phyloP scores from a whole-genome alignment of 192 early-diverging fungal genomes.

The Backusella morwellensis region DNA sequence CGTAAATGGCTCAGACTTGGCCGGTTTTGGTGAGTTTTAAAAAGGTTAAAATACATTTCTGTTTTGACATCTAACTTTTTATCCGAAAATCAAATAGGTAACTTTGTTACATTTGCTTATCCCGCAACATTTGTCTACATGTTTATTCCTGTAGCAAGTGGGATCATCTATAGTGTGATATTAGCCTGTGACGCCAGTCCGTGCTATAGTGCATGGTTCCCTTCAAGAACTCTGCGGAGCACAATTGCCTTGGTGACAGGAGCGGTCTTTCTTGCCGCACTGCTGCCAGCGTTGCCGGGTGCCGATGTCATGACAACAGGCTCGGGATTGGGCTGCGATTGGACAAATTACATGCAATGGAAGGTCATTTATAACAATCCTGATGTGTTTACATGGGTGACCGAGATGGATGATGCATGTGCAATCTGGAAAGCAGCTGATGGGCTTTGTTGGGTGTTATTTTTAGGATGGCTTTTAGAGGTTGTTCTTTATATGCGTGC shows the following conservation, averaged over 20 bases:
- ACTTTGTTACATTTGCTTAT: slow-evolving; percentile 18
- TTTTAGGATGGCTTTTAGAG: slow-evolving; percentile 7
- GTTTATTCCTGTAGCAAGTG: slow-evolving; percentile 16
- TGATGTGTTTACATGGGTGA: slow-evolving; percentile 22
- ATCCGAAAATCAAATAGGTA: slow-evolving; percentile 1
- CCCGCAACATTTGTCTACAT: slow-evolving; percentile 31
- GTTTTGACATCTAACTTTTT: not conserved
- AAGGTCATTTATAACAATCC: slow-evolving; percentile 17
- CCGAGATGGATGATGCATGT: slow-evolving; percentile 21
- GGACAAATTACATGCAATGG: slow-evolving; percentile 29
- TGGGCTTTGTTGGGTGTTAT: slow-evolving; percentile 15
- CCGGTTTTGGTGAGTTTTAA: slow-evolving; percentile 24
- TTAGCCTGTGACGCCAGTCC: slow-evolving; percentile 15
- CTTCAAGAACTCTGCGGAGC: slow-evolving; percentile 14
- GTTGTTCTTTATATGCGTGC: slow-evolving; percentile 12
- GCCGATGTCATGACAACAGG: slow-evolving; percentile 22
- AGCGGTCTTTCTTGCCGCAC: slow-evolving; percentile 6
- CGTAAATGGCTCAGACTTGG: not conserved
- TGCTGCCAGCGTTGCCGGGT: slow-evolving; percentile 17
- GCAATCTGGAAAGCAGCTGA: slow-evolving; percentile 11
- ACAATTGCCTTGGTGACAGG: not conserved
- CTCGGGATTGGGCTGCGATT: slow-evolving; percentile 10
- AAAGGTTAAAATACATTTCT: not conserved
- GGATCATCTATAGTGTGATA: slow-evolving; percentile 9
- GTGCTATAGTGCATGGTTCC: slow-evolving; percentile 10